Conservation (phyloP, 1,139 yeast genomes). For the Nadsonia commutata region DNA sequence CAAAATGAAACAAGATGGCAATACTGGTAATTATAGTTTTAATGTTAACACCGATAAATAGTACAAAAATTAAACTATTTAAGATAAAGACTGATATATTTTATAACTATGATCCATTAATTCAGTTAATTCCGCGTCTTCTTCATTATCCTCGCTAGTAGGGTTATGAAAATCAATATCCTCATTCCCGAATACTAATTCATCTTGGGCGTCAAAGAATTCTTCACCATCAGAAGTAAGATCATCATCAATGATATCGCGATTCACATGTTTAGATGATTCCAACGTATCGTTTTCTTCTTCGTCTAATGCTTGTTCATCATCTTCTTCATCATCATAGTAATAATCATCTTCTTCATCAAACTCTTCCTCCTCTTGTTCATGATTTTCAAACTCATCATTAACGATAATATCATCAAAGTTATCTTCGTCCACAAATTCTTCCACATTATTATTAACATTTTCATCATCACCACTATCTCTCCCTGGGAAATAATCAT, state of each 20-base stretch:
- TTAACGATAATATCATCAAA: too few species aligned
- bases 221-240: background rate
- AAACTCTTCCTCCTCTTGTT: background rate
- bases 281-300: background rate
- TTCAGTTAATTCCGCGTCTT: background rate
- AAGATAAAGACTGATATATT: background rate
- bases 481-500: too few species aligned
- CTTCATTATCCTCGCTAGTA: background rate
- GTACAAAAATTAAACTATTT: background rate
- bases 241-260: background rate
- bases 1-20: conserved; percentile 15
- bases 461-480: too few species aligned
- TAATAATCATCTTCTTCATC: background rate
- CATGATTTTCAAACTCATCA: too few species aligned
- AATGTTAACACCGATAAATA: background rate
- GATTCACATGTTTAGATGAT: background rate
- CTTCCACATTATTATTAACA: too few species aligned
- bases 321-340: background rate
- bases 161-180: background rate
- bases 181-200: background rate
- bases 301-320: background rate
- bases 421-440: too few species aligned
- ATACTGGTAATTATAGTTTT: conserved; percentile 15
- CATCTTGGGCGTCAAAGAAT: background rate
- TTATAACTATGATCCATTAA: background rate